Percentiles rank a stretch among this genome's conserved stretches.
These are phyloP conservation scores for Pichia heedii DNA, from an alignment of 805 yeast species.

Conservation along the genomic window DNA sequence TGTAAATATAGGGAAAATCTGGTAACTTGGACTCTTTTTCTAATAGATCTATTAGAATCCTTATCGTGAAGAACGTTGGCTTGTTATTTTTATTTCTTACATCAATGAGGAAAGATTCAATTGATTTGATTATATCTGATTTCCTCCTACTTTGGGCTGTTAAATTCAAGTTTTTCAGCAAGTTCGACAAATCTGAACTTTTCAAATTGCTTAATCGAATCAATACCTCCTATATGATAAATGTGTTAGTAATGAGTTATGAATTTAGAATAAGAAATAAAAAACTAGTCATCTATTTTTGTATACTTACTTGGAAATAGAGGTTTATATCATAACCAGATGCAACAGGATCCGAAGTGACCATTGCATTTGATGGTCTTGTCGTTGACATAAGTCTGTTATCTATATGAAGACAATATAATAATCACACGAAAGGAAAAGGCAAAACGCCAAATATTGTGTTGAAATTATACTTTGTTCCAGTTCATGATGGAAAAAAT, in stretches of 20 bases:
- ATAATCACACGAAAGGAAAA: no score
- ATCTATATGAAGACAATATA: no score
- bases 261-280: neutral
- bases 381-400: no score
- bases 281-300: no score
- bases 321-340: neutral
- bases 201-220: neutral
- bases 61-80: constrained; percentile 37
- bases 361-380: no score
- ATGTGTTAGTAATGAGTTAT: neutral
- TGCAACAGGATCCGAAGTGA: neutral
- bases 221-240: neutral
- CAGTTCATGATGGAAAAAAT: no score
- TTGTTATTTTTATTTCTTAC: constrained; percentile 26
- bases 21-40: constrained; percentile 6
- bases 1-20: neutral
- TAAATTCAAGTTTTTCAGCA: neutral
- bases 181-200: neutral
- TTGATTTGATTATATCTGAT: constrained; percentile 4
- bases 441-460: no score
- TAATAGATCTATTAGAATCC: constrained; percentile 35
- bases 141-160: neutral
- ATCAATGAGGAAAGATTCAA: constrained; percentile 1
- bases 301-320: neutral
- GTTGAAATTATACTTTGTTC: no score